Base-by-base conservation (phyloP, 257 asterid species). In the Gentiana macrophylla region DNA sequence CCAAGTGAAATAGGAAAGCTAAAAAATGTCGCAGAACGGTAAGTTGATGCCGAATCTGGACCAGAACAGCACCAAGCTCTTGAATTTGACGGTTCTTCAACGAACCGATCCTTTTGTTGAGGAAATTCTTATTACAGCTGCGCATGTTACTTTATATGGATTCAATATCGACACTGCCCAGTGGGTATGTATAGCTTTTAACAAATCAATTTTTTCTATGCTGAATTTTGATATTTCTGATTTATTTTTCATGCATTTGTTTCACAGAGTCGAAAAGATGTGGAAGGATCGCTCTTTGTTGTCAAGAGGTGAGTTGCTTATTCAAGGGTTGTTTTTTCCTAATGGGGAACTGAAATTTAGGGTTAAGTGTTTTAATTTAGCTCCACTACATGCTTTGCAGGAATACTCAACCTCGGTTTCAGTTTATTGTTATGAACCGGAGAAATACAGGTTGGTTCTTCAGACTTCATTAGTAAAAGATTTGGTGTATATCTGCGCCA, bases 351-450 rank as follows among this genome's bases (percentile, higher is more conserved):
- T 37, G 55, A 15, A 41, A 35, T 68, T 51, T 61, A 37, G 65
- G 78, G 44, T 65, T 53, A 67, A 67, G 35, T 49, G 24, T 43
- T 56, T 54, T 46, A 60, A 6, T 64, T 44, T 57, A 12, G 2
- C 58, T 10, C 38, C 8, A 10, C 8, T 38, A 8, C 9, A 13
- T 7, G 9, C 9, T 41, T 75, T 69, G 51, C 89, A 89, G 97
- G 88, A 86, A 73, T 64, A 64, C 84, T 37, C 90, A 80, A 56
- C 96, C 97, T 24, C 77, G 90, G 62, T 90, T 82, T 69, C 97
- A 86, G 77, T 90, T 86, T 66, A 82, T 86, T 57, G 97, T 90
- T 2, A 84, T 90, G 96, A 90, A 90, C 80, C 77, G 94, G 50
- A 74, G 92, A 52, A 82, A 77, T 65, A 82, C 89, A 60, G 97